A percentile compares a stretch with the other conserved stretches of the same genome.
These are phyloP conservation scores for Phlebiopsis gigantea DNA, from an alignment of 768 basidiomycete species.

Conservation along the genomic window DNA sequence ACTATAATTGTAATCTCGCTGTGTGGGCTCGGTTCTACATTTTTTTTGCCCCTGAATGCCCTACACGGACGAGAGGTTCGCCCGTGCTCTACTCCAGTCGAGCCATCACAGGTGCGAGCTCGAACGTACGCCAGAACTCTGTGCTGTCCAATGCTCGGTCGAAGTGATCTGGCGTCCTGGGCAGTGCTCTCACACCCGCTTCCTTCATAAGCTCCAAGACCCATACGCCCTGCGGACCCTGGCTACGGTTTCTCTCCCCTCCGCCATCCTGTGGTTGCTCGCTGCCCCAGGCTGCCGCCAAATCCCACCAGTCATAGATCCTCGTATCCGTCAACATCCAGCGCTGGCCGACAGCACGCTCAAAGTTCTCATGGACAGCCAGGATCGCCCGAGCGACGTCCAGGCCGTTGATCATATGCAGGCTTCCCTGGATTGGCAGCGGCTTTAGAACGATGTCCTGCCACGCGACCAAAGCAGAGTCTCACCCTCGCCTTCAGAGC, in stretches of 20 bases:
- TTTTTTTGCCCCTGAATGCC: background rate
- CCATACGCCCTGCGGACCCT: slow-evolving; percentile 44
- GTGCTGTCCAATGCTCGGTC: slow-evolving; percentile 53
- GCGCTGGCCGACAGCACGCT: slow-evolving; percentile 42
- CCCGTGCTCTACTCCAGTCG: slow-evolving; percentile 18
- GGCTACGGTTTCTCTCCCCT: background rate
- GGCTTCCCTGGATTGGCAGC: slow-evolving; percentile 35
- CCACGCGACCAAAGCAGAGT: background rate
- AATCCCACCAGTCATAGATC: slow-evolving; percentile 68
- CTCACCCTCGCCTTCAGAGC: slow-evolving; percentile 43
- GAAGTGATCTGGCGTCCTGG: slow-evolving; percentile 42
- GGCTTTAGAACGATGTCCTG: background rate
- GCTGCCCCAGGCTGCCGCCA: slow-evolving; percentile 49
- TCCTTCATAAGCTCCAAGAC: slow-evolving; percentile 56
- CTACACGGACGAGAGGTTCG: background rate
- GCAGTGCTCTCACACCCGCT: slow-evolving; percentile 41
- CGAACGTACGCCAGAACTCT: slow-evolving; percentile 54
- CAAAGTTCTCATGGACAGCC: slow-evolving; percentile 44
- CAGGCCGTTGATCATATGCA: slow-evolving; percentile 58
- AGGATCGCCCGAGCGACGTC: slow-evolving; percentile 57
- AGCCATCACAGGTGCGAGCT: slow-evolving; percentile 37
- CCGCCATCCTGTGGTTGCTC: slow-evolving; percentile 10
- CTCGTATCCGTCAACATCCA: slow-evolving; percentile 53
- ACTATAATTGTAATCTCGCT: background rate
- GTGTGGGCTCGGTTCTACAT: background rate